Evolutionary conservation across 345 rosid genomes (phyloP).

Genomic region (Eucalyptus shirleyi): DNA sequence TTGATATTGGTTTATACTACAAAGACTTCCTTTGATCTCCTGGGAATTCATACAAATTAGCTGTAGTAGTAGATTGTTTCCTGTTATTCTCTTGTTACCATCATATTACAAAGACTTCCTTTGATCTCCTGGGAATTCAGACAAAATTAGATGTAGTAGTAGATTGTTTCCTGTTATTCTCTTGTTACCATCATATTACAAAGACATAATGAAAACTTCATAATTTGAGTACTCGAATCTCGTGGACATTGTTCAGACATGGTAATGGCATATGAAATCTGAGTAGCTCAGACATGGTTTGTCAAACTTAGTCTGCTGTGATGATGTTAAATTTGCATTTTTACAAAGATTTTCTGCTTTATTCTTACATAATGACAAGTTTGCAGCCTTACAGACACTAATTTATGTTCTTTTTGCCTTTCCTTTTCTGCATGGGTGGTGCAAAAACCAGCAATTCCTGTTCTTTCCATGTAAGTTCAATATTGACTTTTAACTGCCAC

Average conservation of each 20-base stretch:
- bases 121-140: neutral
- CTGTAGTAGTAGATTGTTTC: neutral
- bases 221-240: neutral
- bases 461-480: conserved; percentile 84
- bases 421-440: conserved; percentile 20
- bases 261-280: neutral
- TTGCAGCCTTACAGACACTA: neutral
- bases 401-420: neutral
- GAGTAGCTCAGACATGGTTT: neutral
- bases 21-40: neutral
- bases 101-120: neutral
- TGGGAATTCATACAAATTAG: neutral
- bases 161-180: neutral
- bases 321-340: neutral
- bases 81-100: neutral
- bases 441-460: conserved; percentile 79
- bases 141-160: neutral
- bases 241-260: neutral
- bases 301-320: neutral
- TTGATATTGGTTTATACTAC: neutral
- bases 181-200: neutral
- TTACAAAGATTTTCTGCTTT: neutral
- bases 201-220: neutral
- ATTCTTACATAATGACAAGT: neutral
- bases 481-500: neutral